phyloP scores from a whole-genome alignment of 768 basidiomycete genomes.

The Amyloporia xantha region DNA sequence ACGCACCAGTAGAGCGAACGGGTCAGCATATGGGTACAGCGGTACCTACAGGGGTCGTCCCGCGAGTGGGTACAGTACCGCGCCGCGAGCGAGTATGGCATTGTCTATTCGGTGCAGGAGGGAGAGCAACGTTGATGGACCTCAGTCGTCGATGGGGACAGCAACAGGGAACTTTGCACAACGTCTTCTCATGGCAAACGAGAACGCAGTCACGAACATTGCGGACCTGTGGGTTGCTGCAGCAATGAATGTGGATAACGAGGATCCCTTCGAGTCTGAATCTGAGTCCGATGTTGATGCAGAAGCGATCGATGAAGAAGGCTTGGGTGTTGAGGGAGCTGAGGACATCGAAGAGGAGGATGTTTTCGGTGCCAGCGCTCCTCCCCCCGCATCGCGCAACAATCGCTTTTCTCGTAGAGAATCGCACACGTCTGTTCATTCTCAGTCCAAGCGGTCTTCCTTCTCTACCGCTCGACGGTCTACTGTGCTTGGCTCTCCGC shows the following conservation, averaged over 20 bases:
- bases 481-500: conserved; percentile 25
- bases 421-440: conserved; percentile 5
- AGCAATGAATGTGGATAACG: conserved; percentile 91
- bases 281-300: conserved; percentile 29
- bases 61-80: conserved; percentile 30
- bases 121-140: conserved; percentile 41
- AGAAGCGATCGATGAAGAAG: conserved; percentile 19
- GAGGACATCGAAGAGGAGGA: conserved; percentile 22
- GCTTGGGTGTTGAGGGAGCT: conserved; percentile 24
- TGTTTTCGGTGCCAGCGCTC: conserved; percentile 11
- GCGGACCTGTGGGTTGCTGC: conserved; percentile 97
- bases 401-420: conserved; percentile 18
- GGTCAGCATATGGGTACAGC: conserved; percentile 77
- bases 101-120: conserved; percentile 45
- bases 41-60: conserved; percentile 51
- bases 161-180: conserved; percentile 77
- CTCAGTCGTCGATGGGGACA: conserved; percentile 32
- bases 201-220: conserved; percentile 90
- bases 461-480: conserved; percentile 6
- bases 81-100: conserved; percentile 26
- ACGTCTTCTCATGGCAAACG: conserved; percentile 85
- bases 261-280: conserved; percentile 59
- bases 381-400: conserved; percentile 3
- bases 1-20: conserved; percentile 54
- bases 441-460: conserved; percentile 7